A percentile compares a stretch with the other conserved stretches of the same genome.
These are phyloP conservation scores for Pascua guehoae DNA, from an alignment of 1,284 basidiomycete genomes.

Conservation along the genomic window DNA sequence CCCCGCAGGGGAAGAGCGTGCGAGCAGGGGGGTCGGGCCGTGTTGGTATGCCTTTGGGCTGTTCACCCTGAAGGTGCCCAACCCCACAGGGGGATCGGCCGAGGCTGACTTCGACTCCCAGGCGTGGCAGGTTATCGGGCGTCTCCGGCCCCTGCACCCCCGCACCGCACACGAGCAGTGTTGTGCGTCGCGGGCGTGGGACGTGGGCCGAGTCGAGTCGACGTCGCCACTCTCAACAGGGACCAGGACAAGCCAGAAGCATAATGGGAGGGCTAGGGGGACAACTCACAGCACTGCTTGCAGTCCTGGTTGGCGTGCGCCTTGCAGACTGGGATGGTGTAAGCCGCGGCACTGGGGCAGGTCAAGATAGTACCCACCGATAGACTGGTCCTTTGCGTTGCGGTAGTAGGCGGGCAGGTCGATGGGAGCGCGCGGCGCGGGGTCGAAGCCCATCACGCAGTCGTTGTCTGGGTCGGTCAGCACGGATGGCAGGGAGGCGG, in stretches of 20 bases:
- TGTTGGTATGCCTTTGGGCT: too few species aligned
- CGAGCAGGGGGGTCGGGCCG: background rate
- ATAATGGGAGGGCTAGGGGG: too few species aligned
- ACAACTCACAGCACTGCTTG: slow-evolving; percentile 50
- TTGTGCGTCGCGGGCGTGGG: background rate
- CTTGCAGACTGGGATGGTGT: slow-evolving; percentile 43
- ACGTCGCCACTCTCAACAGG: background rate
- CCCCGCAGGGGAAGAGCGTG: background rate
- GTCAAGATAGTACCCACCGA: too few species aligned
- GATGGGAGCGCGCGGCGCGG: slow-evolving; percentile 40
- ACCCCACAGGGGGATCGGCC: background rate
- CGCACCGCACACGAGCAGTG: background rate
- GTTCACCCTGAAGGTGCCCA: too few species aligned
- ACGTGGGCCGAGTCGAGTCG: background rate
- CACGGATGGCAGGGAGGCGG: too few species aligned
- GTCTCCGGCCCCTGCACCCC: too few species aligned
- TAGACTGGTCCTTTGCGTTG: slow-evolving; percentile 41
- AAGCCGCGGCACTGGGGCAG: too few species aligned
- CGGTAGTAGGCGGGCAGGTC: slow-evolving; percentile 44
- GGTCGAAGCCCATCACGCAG: slow-evolving; percentile 47
- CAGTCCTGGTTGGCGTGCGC: slow-evolving; percentile 46
- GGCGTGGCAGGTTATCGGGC: background rate
- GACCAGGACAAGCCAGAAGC: background rate
- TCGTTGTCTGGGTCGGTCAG: slow-evolving; percentile 45
- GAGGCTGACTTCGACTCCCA: background rate